These are phyloP conservation scores for Mortierella polycephala DNA, from an alignment of 371 early-diverging fungal genomes.

Conservation along the genomic window DNA sequence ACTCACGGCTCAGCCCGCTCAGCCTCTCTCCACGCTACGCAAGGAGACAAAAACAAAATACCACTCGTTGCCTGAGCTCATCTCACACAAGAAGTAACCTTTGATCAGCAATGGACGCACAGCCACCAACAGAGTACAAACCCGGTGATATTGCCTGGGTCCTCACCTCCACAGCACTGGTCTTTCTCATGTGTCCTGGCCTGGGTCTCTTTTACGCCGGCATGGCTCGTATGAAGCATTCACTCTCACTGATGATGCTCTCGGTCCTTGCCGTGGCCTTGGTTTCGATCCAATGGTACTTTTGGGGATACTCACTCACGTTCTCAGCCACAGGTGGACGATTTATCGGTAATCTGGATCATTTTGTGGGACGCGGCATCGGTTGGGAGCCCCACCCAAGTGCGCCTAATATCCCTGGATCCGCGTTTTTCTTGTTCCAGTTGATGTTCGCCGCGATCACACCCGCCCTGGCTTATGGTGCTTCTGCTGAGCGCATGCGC, in stretches of 20 bases:
- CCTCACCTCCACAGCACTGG: constrained; percentile 63
- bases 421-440: constrained; percentile 78
- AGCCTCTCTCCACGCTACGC: too few species aligned
- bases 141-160: constrained; percentile 83
- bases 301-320: constrained; percentile 87
- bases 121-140: constrained; percentile 50
- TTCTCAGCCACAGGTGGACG: constrained; percentile 75
- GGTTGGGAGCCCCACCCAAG: constrained; percentile 61
- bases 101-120: constrained; percentile 20
- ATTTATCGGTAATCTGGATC: constrained; percentile 83
- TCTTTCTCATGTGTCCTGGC: constrained; percentile 74
- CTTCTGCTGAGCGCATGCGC: constrained; percentile 86
- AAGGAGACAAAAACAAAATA: not conserved
- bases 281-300: constrained; percentile 88
- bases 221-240: constrained; percentile 82
- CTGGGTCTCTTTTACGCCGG: constrained; percentile 88
- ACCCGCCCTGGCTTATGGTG: constrained; percentile 85
- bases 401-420: constrained; percentile 66
- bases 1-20: not conserved
- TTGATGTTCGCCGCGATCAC: constrained; percentile 79
- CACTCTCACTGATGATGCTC: constrained; percentile 83
- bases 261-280: constrained; percentile 82
- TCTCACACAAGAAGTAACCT: too few species aligned
- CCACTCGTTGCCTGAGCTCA: too few species aligned
- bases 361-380: constrained; percentile 59